Evolutionary conservation across 306 rosid genomes (phyloP).

Genomic region (Coriaria nepalensis): DNA sequence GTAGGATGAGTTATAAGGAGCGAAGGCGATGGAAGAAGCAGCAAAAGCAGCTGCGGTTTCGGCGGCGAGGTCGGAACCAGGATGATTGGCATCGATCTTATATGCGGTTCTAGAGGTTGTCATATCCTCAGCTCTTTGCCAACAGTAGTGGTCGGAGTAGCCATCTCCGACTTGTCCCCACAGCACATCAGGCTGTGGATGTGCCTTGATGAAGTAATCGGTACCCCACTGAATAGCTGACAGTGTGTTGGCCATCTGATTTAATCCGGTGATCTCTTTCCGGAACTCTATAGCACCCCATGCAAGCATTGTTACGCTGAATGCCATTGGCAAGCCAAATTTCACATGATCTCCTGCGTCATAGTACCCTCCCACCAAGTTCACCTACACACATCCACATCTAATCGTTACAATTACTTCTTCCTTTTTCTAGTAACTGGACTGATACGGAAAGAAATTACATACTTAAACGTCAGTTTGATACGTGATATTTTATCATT

Average conservation of each 20-base stretch:
- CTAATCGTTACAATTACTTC: too few relatives aligned
- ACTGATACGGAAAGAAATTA: too few relatives aligned
- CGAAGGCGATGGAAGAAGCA: slow-evolving; percentile 68
- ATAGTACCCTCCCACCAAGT: slow-evolving; percentile 85
- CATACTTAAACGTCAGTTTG: too few relatives aligned
- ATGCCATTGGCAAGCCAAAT: slow-evolving; percentile 88
- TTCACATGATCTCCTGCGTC: slow-evolving; percentile 96
- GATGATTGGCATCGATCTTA: slow-evolving; percentile 60
- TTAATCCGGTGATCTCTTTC: slow-evolving; percentile 40
- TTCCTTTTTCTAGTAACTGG: too few relatives aligned
- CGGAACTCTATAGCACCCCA: slow-evolving; percentile 74
- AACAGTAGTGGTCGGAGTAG: slow-evolving; percentile 69
- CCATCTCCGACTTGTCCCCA: slow-evolving; percentile 98
- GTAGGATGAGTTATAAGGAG: slow-evolving; percentile 67
- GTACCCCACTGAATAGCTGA: slow-evolving; percentile 84
- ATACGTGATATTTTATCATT: too few relatives aligned
- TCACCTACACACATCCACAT: slow-evolving; percentile 21
- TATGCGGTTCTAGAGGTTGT: slow-evolving; percentile 58
- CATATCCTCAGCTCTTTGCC: slow-evolving; percentile 94
- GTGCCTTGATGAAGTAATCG: slow-evolving; percentile 74
- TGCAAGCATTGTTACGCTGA: slow-evolving; percentile 58
- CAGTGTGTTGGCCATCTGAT: slow-evolving; percentile 48
- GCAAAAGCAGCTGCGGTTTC: slow-evolving; percentile 95
- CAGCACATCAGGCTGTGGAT: slow-evolving; percentile 65
- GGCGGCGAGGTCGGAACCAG: slow-evolving; percentile 83